Evolutionary conservation across 371 early-diverging fungal species (phyloP).

Genomic region (Funneliformis caledonium): DNA sequence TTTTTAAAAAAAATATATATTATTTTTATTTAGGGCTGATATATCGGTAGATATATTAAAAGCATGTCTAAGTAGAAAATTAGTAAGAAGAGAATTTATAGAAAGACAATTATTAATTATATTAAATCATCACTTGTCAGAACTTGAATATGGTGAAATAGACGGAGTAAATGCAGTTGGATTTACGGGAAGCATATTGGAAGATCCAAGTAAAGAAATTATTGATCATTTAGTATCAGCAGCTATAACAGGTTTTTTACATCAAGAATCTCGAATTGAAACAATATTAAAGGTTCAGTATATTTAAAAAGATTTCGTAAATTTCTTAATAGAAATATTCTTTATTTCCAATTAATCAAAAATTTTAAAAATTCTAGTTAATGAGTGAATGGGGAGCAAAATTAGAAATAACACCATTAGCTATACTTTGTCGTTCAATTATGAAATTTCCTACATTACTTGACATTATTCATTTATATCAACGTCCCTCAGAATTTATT

Average conservation of each 20-base stretch:
- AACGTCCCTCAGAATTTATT: slow-evolving; percentile 25
- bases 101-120: neutral
- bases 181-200: slow-evolving; percentile 1
- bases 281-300: slow-evolving; percentile 27
- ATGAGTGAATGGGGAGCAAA: slow-evolving; percentile 18
- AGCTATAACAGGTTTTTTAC: neutral
- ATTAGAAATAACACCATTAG: slow-evolving; percentile 1
- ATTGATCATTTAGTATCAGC: slow-evolving; percentile 25
- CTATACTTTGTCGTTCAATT: slow-evolving; percentile 26
- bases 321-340: too few relatives aligned
- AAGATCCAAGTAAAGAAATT: slow-evolving; percentile 20
- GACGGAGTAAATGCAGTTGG: neutral
- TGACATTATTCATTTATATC: slow-evolving; percentile 34
- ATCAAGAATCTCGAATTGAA: slow-evolving; percentile 37
- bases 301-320: neutral
- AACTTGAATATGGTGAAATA: slow-evolving; percentile 4
- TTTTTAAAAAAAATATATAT: neutral
- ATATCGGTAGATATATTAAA: slow-evolving; percentile 34
- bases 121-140: neutral
- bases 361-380: neutral
- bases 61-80: slow-evolving; percentile 28
- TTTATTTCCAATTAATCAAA: neutral
- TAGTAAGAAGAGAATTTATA: slow-evolving; percentile 35
- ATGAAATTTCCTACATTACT: slow-evolving; percentile 7
- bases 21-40: slow-evolving; percentile 10